phyloP scores from a whole-genome alignment of 2,329 filamentous ascomycete genomes.

The Beauveria sp. region DNA sequence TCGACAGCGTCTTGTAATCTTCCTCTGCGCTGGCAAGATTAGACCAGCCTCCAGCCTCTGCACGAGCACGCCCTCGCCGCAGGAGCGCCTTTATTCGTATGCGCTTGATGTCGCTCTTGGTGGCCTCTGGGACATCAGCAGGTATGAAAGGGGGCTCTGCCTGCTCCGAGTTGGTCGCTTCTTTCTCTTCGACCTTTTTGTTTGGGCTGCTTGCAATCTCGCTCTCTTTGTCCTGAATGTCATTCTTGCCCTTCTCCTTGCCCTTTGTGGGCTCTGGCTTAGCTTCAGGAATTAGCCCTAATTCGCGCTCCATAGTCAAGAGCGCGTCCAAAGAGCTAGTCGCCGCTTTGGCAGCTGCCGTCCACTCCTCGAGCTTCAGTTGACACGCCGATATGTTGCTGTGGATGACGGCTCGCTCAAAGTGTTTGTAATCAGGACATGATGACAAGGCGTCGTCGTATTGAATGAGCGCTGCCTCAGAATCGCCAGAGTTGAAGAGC shows the following conservation, averaged over 20 bases:
- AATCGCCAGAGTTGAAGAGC: conserved; percentile 66
- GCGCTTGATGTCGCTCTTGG: conserved; percentile 55
- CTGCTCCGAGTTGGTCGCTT: neutral
- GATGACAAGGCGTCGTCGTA: conserved; percentile 75
- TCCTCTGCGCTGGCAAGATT: conserved; percentile 68
- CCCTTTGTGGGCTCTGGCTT: conserved; percentile 36
- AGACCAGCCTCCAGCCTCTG: conserved; percentile 69
- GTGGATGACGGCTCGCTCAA: conserved; percentile 77
- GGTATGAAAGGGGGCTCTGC: conserved; percentile 27
- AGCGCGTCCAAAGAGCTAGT: conserved; percentile 63
- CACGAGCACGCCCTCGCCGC: conserved; percentile 65
- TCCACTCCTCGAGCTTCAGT: conserved; percentile 78
- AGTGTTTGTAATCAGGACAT: conserved; percentile 79
- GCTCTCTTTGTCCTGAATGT: conserved; percentile 27
- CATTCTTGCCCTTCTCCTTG: neutral
- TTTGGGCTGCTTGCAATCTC: conserved; percentile 19
- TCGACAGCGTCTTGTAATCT: conserved; percentile 65
- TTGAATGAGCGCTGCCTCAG: conserved; percentile 68
- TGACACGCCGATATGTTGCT: conserved; percentile 89
- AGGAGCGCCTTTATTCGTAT: conserved; percentile 79
- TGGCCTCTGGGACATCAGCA: conserved; percentile 11
- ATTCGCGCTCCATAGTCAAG: conserved; percentile 29
- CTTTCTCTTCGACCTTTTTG: neutral
- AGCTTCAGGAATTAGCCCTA: conserved; percentile 17
- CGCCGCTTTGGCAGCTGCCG: conserved; percentile 68